Conservation (phyloP, 768 basidiomycete species). For the Agrocybe pediades region DNA sequence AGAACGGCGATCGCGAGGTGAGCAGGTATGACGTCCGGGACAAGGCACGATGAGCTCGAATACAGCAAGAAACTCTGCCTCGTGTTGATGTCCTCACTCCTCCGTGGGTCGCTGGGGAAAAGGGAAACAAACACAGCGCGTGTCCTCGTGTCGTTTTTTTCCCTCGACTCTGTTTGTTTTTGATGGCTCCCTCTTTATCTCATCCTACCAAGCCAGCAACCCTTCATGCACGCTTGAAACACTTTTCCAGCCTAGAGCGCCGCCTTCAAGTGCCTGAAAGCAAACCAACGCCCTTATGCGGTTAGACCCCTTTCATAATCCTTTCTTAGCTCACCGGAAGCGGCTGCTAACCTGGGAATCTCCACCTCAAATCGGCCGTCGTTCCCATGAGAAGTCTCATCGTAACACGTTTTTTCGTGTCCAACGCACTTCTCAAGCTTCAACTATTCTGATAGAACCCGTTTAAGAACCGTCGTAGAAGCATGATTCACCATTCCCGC, state of each 20-base stretch:
- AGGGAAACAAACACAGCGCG: too few relatives aligned
- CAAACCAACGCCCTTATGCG: slow-evolving; percentile 19
- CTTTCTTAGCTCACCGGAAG: too few relatives aligned
- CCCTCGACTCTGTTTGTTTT: neutral
- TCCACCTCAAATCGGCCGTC: too few relatives aligned
- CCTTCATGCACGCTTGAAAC: neutral
- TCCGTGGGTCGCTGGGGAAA: neutral
- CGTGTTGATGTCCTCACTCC: too few relatives aligned
- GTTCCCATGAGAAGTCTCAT: too few relatives aligned
- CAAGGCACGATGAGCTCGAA: too few relatives aligned
- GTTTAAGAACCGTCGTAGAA: neutral
- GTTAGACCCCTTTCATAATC: too few relatives aligned
- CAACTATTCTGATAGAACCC: neutral
- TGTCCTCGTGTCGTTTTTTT: neutral
- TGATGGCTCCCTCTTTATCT: neutral
- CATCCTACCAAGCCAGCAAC: neutral
- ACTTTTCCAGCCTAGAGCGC: neutral
- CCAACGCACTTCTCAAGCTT: neutral
- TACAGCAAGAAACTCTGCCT: neutral
- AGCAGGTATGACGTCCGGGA: too few relatives aligned
- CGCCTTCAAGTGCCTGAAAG: slow-evolving; percentile 22
- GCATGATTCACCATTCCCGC: too few relatives aligned
- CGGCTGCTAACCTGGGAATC: too few relatives aligned
- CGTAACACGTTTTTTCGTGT: neutral
- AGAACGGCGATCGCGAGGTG: too few relatives aligned